Percentiles rank a stretch among this genome's conserved stretches.
phyloP scores from a whole-genome alignment of 1,284 basidiomycete genomes.

The Sanghuangporus baumii region DNA sequence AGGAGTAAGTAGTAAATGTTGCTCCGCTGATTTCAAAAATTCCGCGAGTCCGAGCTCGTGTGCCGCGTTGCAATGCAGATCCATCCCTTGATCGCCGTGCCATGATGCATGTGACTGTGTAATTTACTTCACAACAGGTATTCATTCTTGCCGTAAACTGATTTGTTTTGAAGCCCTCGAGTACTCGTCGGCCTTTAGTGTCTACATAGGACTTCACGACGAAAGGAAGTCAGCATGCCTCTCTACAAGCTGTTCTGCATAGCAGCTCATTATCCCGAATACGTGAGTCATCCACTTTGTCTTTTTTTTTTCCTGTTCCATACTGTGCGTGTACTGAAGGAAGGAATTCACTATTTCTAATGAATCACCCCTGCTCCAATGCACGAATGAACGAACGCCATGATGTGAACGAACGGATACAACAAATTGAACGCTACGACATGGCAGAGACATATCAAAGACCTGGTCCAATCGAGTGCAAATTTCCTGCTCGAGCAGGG shows the following conservation, averaged over 20 bases:
- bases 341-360: neutral
- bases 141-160: neutral
- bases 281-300: slow-evolving; percentile 38
- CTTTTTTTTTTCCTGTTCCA: neutral
- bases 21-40: neutral
- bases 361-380: neutral
- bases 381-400: neutral
- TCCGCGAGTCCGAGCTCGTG: neutral
- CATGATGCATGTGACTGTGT: neutral
- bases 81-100: neutral
- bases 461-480: slow-evolving; percentile 70
- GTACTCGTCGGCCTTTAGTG: neutral
- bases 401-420: neutral
- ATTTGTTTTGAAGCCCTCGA: neutral
- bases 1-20: neutral
- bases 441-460: slow-evolving; percentile 65
- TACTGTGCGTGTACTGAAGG: neutral
- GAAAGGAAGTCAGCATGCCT: slow-evolving; percentile 47
- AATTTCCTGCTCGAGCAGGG: slow-evolving; percentile 71
- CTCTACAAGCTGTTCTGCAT: slow-evolving; percentile 81
- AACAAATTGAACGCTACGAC: neutral
- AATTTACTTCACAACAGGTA: neutral
- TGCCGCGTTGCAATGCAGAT: neutral
- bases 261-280: slow-evolving; percentile 65
- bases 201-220: neutral